Evolutionary conservation across 2,329 filamentous ascomycete genomes (phyloP), one percentile per base, ranked within the genome.

Genomic region (Phaeosphaeriaceae sp.): DNA sequence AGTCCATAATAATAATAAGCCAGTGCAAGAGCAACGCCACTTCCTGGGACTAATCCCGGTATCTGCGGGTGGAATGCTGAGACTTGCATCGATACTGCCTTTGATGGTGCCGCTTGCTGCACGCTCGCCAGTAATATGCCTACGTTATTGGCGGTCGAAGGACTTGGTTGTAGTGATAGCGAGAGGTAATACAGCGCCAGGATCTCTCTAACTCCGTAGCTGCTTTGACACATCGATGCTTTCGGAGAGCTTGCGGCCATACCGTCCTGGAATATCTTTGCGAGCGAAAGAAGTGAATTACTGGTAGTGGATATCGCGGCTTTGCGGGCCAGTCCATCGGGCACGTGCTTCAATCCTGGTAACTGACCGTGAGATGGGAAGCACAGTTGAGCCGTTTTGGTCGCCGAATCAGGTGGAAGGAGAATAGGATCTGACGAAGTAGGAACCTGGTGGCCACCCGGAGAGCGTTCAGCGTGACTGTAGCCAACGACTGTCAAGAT

Each of bases 121-220:
- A 98, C 91, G 56, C 95, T 92, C 5, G 95, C 95, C n/a, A 99
- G 86, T 25, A 99, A 83, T 54, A 99, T 99, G 2, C 95, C 95
- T 13, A 99, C 93, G 74, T 99, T 99, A 75, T 99, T 99, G 0
- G 95, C 95, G 0, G 95, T 99, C 0, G 95, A 99, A 1, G 95
- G 95, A 69, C 95, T 98, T 48, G 95, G 93, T 63, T 97, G 95
- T 2, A 99, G 84, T 0, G 95, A 96, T 2, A 99, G 81, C 0
- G 95, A 99, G 2, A 99, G 83, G 72, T 99, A 99, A 76, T 99
- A 99, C 13, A 99, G 85, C 1, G 93, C 92, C 36, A 99, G 80
- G 40, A 99, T 98, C 71, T 99, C 95, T 44, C 92, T 88, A 22
- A 98, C 92, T 1, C 92, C 91, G 46, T 90, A 89, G 2, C 88